Evolutionary conservation across 2,329 filamentous ascomycete species (phyloP).

Genomic region (Pezicula carpinea): DNA sequence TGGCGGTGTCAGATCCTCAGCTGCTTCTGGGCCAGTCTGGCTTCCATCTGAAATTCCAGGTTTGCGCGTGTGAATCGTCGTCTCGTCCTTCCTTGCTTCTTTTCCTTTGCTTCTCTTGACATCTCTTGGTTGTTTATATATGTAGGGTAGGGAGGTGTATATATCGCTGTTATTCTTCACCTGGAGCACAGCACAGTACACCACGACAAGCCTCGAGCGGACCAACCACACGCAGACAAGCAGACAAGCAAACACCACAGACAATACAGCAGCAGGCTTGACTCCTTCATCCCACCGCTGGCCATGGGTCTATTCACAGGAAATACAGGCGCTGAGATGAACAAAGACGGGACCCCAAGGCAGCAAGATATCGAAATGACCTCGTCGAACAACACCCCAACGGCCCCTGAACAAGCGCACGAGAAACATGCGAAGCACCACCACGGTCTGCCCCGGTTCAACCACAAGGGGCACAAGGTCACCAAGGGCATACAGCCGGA

Average conservation of each 20-base stretch:
- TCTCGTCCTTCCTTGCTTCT: background rate
- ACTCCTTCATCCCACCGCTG: background rate
- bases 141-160: too few relatives aligned
- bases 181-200: too few relatives aligned
- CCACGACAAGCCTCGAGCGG: too few relatives aligned
- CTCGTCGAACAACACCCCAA: background rate
- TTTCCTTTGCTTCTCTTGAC: too few relatives aligned
- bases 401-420: background rate
- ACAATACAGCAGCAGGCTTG: too few relatives aligned
- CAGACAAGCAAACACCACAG: too few relatives aligned
- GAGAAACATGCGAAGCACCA: background rate
- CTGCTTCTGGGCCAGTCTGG: background rate
- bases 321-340: background rate
- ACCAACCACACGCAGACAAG: too few relatives aligned
- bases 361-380: constrained; percentile 4
- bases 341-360: background rate
- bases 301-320: background rate
- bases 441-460: constrained; percentile 5
- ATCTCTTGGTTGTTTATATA: too few relatives aligned
- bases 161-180: too few relatives aligned
- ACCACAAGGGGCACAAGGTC: constrained; percentile 26
- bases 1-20: background rate
- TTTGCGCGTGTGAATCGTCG: background rate
- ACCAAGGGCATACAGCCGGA: constrained; percentile 37
- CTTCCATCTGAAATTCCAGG: background rate